Evolutionary conservation across 208 protist species (phyloP).

Genomic region (Borovskyia barvae): DNA sequence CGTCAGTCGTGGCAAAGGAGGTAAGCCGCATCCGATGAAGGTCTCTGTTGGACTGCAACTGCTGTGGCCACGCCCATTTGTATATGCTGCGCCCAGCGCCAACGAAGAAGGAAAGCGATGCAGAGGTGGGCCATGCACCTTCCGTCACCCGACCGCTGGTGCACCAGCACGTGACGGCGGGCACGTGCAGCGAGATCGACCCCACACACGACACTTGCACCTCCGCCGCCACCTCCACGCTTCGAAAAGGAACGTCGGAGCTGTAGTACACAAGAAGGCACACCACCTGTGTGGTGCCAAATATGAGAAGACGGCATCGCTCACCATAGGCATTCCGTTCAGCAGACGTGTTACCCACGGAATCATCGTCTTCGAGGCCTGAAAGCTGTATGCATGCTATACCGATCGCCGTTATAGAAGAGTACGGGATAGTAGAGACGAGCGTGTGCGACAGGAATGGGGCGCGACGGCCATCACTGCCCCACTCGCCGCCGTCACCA

Average conservation of each 20-base stretch:
- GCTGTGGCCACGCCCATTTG: slow-evolving; percentile 4
- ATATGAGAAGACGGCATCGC: too few relatives aligned
- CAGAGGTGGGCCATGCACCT: neutral
- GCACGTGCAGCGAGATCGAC: slow-evolving; percentile 3
- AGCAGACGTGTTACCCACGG: too few relatives aligned
- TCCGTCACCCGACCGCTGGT: neutral
- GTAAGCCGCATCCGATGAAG: slow-evolving; percentile 10
- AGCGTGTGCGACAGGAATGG: neutral
- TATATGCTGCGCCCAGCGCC: slow-evolving; percentile 21
- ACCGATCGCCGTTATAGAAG: too few relatives aligned
- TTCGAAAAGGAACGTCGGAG: too few relatives aligned
- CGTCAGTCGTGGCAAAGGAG: slow-evolving; percentile 19
- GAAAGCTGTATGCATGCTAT: too few relatives aligned
- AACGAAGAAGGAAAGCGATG: slow-evolving; percentile 3
- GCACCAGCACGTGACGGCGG: slow-evolving; percentile 19
- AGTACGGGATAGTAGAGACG: slow-evolving; percentile 9
- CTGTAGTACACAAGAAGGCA: too few relatives aligned
- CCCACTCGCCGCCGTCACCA: too few relatives aligned
- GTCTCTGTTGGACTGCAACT: too few relatives aligned
- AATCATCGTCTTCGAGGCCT: too few relatives aligned
- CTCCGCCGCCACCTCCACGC: neutral
- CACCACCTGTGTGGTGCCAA: too few relatives aligned
- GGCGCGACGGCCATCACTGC: too few relatives aligned
- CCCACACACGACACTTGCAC: slow-evolving; percentile 7
- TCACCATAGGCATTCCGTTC: too few relatives aligned